A percentile compares a stretch with the other conserved stretches of the same genome.
phyloP scores from a whole-genome alignment of 306 rosid genomes.

The Citrullus colocynthis region DNA sequence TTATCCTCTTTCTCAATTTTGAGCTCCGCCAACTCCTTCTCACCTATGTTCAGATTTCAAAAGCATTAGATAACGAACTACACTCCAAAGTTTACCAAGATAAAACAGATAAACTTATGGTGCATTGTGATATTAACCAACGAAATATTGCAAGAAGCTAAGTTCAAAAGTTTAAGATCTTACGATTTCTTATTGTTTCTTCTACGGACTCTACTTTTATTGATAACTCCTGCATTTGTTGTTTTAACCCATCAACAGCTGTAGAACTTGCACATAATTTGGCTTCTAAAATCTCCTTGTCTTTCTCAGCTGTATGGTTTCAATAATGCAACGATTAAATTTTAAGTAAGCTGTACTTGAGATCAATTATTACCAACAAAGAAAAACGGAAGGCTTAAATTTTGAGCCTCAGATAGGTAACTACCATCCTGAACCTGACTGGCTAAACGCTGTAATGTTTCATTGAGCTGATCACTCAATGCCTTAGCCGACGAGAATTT shows the following conservation, averaged over 20 bases:
- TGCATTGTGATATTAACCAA: not conserved
- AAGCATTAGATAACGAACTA: conserved; percentile 7
- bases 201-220: conserved; percentile 49
- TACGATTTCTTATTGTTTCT: conserved; percentile 51
- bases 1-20: conserved; percentile 42
- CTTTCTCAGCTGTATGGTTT: conserved; percentile 56
- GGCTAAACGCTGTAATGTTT: conserved; percentile 63
- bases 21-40: conserved; percentile 44
- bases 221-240: conserved; percentile 55
- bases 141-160: not conserved
- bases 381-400: not conserved
- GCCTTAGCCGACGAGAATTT: conserved; percentile 83
- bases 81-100: not conserved
- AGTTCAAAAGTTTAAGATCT: conserved; percentile 10
- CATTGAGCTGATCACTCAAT: conserved; percentile 67
- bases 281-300: conserved; percentile 52
- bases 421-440: conserved; percentile 75
- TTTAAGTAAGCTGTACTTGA: not conserved
- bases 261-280: conserved; percentile 50
- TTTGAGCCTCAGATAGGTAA: not conserved
- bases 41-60: conserved; percentile 37
- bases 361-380: not conserved
- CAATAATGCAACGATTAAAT: not conserved
- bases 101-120: not conserved
- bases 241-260: conserved; percentile 54